phyloP scores from a whole-genome alignment of 2,329 filamentous ascomycete species.

The Arthrobotrys musiformis region DNA sequence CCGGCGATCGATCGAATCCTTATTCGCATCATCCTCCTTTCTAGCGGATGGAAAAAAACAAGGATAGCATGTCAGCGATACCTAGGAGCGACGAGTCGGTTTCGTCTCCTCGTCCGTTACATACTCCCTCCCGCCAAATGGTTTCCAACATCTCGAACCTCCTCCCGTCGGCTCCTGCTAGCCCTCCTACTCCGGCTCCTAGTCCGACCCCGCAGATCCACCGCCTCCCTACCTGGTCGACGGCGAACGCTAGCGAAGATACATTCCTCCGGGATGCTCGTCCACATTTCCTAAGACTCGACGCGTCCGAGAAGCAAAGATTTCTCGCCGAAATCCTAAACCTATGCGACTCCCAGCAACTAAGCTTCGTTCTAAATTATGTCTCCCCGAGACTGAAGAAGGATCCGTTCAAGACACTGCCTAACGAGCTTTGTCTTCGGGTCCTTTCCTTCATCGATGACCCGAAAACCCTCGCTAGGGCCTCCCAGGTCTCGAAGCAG shows the following conservation, averaged over 20 bases:
- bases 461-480: constrained; percentile 88
- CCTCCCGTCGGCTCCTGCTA: constrained; percentile 60
- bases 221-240: constrained; percentile 60
- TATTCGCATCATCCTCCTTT: background rate
- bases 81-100: constrained; percentile 47
- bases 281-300: constrained; percentile 59
- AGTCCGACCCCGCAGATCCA: constrained; percentile 60
- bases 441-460: constrained; percentile 98
- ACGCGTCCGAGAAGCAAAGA: constrained; percentile 59
- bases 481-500: constrained; percentile 93
- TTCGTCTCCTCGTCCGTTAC: constrained; percentile 59
- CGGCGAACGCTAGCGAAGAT: constrained; percentile 59
- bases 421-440: constrained; percentile 89
- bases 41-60: constrained; percentile 21
- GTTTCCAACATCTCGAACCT: constrained; percentile 59
- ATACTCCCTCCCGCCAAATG: constrained; percentile 60
- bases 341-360: constrained; percentile 90
- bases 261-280: constrained; percentile 59
- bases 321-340: constrained; percentile 84
- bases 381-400: constrained; percentile 94
- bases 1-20: background rate
- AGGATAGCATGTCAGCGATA: constrained; percentile 45
- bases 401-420: constrained; percentile 90
- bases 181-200: constrained; percentile 60
- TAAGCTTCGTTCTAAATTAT: constrained; percentile 96